Conservation (phyloP, 163 green algal species). For the Coccomyxa subellipsoidea region DNA sequence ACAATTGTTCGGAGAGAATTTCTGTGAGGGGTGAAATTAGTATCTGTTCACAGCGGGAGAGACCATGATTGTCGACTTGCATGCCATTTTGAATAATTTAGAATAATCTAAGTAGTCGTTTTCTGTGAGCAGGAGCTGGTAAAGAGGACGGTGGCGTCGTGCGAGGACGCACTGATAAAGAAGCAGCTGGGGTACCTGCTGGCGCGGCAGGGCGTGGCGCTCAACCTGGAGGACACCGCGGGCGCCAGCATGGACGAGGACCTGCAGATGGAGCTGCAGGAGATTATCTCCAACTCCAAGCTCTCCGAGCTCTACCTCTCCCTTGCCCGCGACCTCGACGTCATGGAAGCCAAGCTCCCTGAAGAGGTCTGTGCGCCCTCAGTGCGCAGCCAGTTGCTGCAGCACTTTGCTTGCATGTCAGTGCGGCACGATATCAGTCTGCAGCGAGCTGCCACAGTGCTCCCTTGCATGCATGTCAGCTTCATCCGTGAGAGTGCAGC, state of each 20-base stretch:
- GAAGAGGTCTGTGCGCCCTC: no score
- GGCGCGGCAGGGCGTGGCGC: slow-evolving; percentile 57
- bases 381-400: no score
- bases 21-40: no score
- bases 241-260: slow-evolving; percentile 56
- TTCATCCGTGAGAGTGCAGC: no score
- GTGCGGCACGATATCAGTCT: no score
- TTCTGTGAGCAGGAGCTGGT: slow-evolving; percentile 39
- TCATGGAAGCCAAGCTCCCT: slow-evolving; percentile 94
- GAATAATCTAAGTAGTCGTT: neutral
- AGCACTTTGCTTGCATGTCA: no score
- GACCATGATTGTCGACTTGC: no score
- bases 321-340: slow-evolving; percentile 94
- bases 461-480: no score
- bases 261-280: slow-evolving; percentile 56
- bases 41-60: no score
- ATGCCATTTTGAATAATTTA: neutral
- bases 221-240: slow-evolving; percentile 44
- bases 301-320: slow-evolving; percentile 83
- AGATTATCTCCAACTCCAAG: slow-evolving; percentile 64
- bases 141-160: slow-evolving; percentile 60
- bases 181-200: slow-evolving; percentile 94
- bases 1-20: no score
- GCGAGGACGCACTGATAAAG: slow-evolving; percentile 65
- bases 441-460: no score